Conservation (phyloP, 306 rosid species). For the Cucurbita moschata region DNA sequence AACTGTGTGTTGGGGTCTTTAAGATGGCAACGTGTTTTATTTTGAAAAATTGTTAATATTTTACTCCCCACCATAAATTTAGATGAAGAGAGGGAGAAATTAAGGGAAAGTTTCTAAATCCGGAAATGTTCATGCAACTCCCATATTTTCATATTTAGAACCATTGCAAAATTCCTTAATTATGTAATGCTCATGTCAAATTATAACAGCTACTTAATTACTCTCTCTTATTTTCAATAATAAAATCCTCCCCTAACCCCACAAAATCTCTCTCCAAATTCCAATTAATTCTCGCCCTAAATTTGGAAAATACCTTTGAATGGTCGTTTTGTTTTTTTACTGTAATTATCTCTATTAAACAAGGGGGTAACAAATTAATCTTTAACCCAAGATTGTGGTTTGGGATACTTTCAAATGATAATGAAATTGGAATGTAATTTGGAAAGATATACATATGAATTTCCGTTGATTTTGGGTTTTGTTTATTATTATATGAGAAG, state of each 20-base stretch:
- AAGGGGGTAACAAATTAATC: no score
- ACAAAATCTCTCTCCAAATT: background rate
- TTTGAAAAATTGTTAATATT: no score
- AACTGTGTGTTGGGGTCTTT: no score
- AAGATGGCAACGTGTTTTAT: no score
- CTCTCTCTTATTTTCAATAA: background rate
- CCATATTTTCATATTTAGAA: background rate
- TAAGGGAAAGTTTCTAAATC: background rate
- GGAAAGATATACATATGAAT: background rate
- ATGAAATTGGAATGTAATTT: background rate
- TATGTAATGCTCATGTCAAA: background rate
- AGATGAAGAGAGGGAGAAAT: no score
- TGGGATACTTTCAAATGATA: no score
- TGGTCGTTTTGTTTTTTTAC: background rate
- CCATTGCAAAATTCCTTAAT: background rate
- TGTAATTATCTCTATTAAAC: background rate
- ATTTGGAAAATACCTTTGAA: background rate
- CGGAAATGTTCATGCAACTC: background rate
- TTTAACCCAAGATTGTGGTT: no score
- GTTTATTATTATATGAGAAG: no score
- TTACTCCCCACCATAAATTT: no score
- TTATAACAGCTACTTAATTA: background rate
- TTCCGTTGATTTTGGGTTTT: background rate
- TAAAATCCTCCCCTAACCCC: background rate
- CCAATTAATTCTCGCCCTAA: background rate